Base-by-base conservation (phyloP, 2,329 filamentous ascomycete species). In the Byssochlamys sp. region DNA sequence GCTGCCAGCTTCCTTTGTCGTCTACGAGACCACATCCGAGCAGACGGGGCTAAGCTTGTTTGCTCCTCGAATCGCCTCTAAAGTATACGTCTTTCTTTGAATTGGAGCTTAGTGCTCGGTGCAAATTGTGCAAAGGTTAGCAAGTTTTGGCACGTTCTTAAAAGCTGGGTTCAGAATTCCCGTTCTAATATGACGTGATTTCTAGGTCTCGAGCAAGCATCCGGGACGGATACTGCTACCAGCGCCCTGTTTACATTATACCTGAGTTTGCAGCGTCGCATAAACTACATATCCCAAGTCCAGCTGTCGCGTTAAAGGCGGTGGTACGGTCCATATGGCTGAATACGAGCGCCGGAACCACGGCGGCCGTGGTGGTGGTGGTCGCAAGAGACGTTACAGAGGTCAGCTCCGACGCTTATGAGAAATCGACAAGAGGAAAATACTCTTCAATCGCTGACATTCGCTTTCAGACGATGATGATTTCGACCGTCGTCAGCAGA, bases 371-470 rank as follows among this genome's bases (percentile, higher is more conserved):
- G 69, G 69, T 66, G 72, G 71, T 31, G 29, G 29, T 66, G 72
- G 71, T 63, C 85, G 88, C 72, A 95, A 95, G 77, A 82, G 88
- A 67, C 83, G 90, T 70, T 87, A 86, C 69, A 82, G 89, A 88
- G 90, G 90, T 91, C 71, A 64, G 78, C 24, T 39, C 28, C 4
- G 25, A 3, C 39, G 35, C 25, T 19, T 24, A 11, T 45, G 28
- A 35, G n/a, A n/a, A 26, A 2, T 39, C 1, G 3, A 25, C 24
- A 26, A 19, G 29, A 7, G 11, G 29, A 31, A 10, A 48, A 24
- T 55, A 10, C 10, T 19, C 9, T 56, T 59, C 53, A 55, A 24
- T 53, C 58, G 58, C 66, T 76, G 65, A 78, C 62, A 55, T 56
- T 57, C 35, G 53, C 57, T 52, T 52, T 55, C 62, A 84, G 89